Conservation (phyloP, 2,329 filamentous ascomycete species). For the Sarocladium brachiariae region DNA sequence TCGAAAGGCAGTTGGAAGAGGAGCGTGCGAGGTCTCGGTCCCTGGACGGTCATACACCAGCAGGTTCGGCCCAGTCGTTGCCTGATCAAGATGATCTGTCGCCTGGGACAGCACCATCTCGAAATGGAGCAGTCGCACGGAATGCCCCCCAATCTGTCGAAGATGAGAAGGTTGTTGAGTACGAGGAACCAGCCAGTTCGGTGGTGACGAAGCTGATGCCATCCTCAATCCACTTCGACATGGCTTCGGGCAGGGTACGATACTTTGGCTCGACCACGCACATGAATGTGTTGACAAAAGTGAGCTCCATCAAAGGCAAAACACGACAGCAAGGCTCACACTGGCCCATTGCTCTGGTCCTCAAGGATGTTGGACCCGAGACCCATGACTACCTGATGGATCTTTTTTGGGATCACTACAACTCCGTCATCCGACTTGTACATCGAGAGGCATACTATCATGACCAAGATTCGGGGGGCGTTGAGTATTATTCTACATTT, state of each 20-base stretch:
- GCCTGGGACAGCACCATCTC: background rate
- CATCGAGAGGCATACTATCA: constrained; percentile 13
- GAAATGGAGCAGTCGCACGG: background rate
- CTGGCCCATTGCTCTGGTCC: constrained; percentile 11
- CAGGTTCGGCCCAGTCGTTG: background rate
- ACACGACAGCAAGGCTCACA: constrained; percentile 5
- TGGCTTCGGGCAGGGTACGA: constrained; percentile 11
- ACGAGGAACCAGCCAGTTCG: background rate
- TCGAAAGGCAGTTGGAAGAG: constrained; percentile 9
- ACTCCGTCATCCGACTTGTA: constrained; percentile 15
- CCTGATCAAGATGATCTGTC: background rate
- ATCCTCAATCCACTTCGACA: constrained; percentile 11
- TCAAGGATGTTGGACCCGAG: constrained; percentile 11
- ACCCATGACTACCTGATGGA: constrained; percentile 16
- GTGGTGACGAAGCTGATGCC: constrained; percentile 10
- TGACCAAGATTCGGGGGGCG: constrained; percentile 11
- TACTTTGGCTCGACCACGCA: constrained; percentile 13
- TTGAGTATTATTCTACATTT: constrained; percentile 14
- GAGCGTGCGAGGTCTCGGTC: background rate
- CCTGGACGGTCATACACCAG: background rate
- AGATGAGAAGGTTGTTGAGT: constrained; percentile 6
- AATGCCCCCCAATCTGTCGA: background rate
- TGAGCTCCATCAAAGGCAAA: background rate
- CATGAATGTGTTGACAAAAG: constrained; percentile 11
- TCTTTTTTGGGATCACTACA: constrained; percentile 15